Evolutionary conservation across 345 rosid species (phyloP), one percentile per base, ranked within the genome.

Genomic region (Pelargonium nanum): DNA sequence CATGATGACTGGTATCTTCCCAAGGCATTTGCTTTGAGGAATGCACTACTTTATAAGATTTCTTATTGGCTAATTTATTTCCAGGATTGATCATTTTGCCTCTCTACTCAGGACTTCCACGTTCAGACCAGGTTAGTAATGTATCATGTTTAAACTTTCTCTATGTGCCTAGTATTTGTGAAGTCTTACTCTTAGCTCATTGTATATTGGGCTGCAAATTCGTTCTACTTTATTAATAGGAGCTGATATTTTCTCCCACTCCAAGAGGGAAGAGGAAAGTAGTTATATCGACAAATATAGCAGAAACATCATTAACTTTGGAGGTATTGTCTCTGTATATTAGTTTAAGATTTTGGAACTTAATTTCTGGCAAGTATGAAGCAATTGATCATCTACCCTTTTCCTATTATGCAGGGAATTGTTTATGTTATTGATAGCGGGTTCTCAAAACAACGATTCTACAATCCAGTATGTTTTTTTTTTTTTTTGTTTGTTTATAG

Each of bases 351-450:
- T 56, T 24, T 50, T 50, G 12, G 23, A 51, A 12, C 53, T 65
- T 30, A 22, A 57, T 19, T 65, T 62, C 54, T 40, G 20, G 26
- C 51, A 28, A 52, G 21, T 25, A 7, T 24, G 50, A 16, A 56
- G 62, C 57, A 53, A 51, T 50, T 72, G 63, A 45, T n/a, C 24
- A 57, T 45, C 44, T 60, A 53, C 30, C 26, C 24, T 67, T 63
- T 54, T 72, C 67, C 68, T 25, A 66, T 53, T 62, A 19, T 75
- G 69, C 84, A 92, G 98, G 99, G 94, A 0, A 70, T 89, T 68
- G 97, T 93, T 64, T 85, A 93, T 76, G 99, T 93, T 71, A 78
- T 93, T 68, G 99, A 93, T 65, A 80, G 94, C 62, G 99, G 97
- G 54, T 93, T 89, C 83, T 87, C 99, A 19, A 93, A 93, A 80